Conservation (phyloP, 129 eudicot species). For the Saposhnikovia divaricata region DNA sequence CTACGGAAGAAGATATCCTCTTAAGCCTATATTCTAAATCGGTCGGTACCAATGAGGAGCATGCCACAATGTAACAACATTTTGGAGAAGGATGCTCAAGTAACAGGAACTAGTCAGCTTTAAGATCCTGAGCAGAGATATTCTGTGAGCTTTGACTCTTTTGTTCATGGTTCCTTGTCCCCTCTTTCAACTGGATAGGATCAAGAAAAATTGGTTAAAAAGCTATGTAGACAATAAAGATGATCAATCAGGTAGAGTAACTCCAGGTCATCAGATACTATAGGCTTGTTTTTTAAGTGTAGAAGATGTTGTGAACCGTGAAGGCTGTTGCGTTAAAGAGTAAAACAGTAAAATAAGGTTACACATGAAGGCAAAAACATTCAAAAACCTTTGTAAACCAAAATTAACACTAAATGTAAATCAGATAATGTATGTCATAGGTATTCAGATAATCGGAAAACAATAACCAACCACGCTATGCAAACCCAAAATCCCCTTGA, state of each 20-base stretch:
- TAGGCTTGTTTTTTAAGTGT: neutral
- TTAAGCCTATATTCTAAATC: constrained; percentile 1
- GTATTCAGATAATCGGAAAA: neutral
- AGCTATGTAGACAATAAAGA: neutral
- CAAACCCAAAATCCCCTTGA: neutral
- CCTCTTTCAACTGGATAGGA: constrained; percentile 31
- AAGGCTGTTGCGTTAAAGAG: neutral
- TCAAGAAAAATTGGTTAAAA: neutral
- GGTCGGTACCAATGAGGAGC: constrained; percentile 4
- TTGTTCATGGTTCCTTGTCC: constrained; percentile 13
- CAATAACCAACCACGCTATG: neutral
- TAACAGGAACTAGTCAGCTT: constrained; percentile 17
- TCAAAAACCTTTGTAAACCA: neutral
- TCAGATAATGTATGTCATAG: neutral
- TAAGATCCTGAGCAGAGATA: constrained; percentile 18
- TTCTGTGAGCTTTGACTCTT: constrained; percentile 14
- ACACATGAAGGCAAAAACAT: neutral
- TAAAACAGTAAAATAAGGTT: neutral
- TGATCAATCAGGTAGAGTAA: neutral
- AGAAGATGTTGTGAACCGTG: neutral
- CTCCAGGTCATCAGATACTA: neutral
- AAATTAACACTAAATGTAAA: neutral
- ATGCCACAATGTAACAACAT: neutral
- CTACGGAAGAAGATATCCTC: constrained; percentile 1
- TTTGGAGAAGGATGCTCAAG: neutral